Percentiles rank a stretch among this genome's conserved stretches.
These are phyloP conservation scores for Incumbomyces lentus DNA, from an alignment of 2,329 filamentous ascomycete genomes.

Conservation along the genomic window DNA sequence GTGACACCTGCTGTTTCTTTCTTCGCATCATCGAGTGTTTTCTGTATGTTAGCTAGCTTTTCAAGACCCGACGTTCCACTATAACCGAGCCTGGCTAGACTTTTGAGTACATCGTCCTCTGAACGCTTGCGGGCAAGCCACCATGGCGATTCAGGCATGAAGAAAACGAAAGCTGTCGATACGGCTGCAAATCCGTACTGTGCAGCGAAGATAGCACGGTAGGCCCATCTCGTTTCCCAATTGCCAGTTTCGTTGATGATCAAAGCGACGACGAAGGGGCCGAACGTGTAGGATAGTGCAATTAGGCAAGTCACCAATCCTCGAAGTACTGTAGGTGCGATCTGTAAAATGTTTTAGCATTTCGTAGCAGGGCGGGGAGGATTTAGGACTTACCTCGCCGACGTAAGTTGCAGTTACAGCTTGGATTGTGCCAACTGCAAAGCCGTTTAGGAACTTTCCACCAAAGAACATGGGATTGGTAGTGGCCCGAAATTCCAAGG, in stretches of 20 bases:
- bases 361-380: constrained; percentile 1
- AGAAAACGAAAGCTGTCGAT: constrained; percentile 20
- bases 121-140: constrained; percentile 30
- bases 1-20: constrained; percentile 29
- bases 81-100: constrained; percentile 19
- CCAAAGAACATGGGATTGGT: constrained; percentile 32
- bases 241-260: constrained; percentile 29
- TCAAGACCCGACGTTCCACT: neutral
- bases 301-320: constrained; percentile 37
- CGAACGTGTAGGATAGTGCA: constrained; percentile 33
- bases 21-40: constrained; percentile 17
- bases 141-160: constrained; percentile 27
- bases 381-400: too few species aligned
- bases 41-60: constrained; percentile 26
- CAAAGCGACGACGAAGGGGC: constrained; percentile 31
- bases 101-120: constrained; percentile 24
- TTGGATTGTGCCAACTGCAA: constrained; percentile 38
- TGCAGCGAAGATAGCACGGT: constrained; percentile 31
- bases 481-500: constrained; percentile 25
- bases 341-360: neutral
- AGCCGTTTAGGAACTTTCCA: constrained; percentile 36
- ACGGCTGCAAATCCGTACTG: constrained; percentile 34
- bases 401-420: constrained; percentile 38
- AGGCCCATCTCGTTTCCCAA: constrained; percentile 32
- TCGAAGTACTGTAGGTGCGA: constrained; percentile 34